Evolutionary conservation across 176 grass and related monocot species (phyloP), one percentile per base, ranked within the genome.

Genomic region (Bromus sterilis): DNA sequence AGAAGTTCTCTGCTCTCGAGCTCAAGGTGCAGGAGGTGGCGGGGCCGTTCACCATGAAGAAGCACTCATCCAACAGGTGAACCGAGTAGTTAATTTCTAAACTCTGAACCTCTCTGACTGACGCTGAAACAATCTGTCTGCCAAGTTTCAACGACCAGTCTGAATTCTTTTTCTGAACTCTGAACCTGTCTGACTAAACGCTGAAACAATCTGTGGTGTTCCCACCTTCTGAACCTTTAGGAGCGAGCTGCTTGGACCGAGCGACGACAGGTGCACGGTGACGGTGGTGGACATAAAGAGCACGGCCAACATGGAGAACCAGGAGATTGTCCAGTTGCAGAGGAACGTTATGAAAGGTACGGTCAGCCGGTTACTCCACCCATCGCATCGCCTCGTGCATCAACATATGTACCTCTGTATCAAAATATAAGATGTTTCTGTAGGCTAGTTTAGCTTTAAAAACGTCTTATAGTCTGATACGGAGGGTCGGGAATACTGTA

Each of bases 301-400:
- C 72, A 42, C 69, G 62, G 73, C n/a, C 26, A 68, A 82, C 14
- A 87, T 94, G 84, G 94, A 91, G 34, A 86, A 90, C 41, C 76
- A 74, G 6, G 91, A 88, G 43, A 60, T 97, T 26, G 51, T 94
- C 72, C 34, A 65, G 44, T 35, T 97, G 33, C 94, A 94, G 75
- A 88, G 89, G 71, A 74, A 94, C 63, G 77, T 83, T 31, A 94
- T 97, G 16, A 91, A 85, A 90, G 91, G 94, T 91, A 88, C 20
- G n/a, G n/a, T n/a, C n/a, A n/a, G n/a, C n/a, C n/a, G n/a, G n/a
- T n/a, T n/a, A n/a, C n/a, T n/a, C n/a, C n/a, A n/a, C n/a, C n/a
- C n/a, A n/a, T n/a, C n/a, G n/a, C n/a, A n/a, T n/a, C n/a, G n/a
- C n/a, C n/a, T n/a, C n/a, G n/a, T n/a, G n/a, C n/a, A n/a, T n/a